Base-by-base conservation (phyloP, 2,329 filamentous ascomycete genomes). In the Penicillium sp. region DNA sequence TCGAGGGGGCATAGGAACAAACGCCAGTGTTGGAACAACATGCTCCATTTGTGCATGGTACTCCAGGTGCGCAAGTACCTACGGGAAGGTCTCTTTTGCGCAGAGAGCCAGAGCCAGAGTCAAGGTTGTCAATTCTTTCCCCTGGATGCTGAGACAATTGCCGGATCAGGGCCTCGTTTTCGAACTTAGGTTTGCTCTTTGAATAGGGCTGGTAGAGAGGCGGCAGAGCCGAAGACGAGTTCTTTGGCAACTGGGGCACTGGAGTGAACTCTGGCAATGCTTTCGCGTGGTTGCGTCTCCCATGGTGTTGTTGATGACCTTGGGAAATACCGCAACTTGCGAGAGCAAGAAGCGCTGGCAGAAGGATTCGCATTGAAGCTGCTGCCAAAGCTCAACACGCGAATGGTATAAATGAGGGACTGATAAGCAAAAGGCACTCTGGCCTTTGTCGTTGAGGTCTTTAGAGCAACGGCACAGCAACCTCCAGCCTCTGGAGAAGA, bases 321-420 rank as follows among this genome's bases (percentile, higher is more conserved):
- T 48, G 45, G 45, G 45, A 12, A 48, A 48, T 37, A 3, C 22
- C 31, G 45, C 45, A 48, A 35, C 45, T 48, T 48, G 45, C 45
- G 45, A 48, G 45, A 48, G 45, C 45, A 48, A 48, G 45, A 48
- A 48, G 45, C 45, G 31, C 45, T 37, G 29, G 45, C 26, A 48
- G 45, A 48, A 48, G 45, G 15, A 48, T 48, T 35, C 23, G 45
- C 45, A 48, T 48, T 37, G 45, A 48, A 35, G 45, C 45, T 48
- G 29, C 45, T 48, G 45, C 31, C 27, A 2, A 48, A 33, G 31
- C 26, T 35, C 45, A 48, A 48, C 29, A 22, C 45, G 26, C 14
- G 15, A 12, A 37, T 48, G 37, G 37, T 41, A 41, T 41, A 6
- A 41, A 23, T 41, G 37, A 41, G 37, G 37, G 37, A 41, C 37